Evolutionary conservation across 2,329 filamentous ascomycete species (phyloP).

Genomic region (Penicillium sp.): DNA sequence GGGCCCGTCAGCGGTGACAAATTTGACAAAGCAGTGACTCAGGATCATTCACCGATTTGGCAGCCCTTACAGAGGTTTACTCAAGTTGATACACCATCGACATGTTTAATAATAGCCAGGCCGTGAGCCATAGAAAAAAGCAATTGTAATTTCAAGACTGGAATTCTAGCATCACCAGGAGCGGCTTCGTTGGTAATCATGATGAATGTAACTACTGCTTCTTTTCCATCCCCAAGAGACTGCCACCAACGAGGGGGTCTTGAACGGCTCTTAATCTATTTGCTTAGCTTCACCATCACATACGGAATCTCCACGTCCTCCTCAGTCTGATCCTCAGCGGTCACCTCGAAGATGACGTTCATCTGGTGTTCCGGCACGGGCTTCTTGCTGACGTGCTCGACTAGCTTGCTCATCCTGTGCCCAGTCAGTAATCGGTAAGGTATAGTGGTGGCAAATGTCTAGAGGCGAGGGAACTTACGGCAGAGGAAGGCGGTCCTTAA

Average conservation of each 20-base stretch:
- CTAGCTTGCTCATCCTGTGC: conserved; percentile 78
- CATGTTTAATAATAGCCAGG: background rate
- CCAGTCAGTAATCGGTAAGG: conserved; percentile 29
- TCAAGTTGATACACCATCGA: background rate
- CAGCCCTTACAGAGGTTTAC: background rate
- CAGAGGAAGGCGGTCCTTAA: conserved; percentile 78
- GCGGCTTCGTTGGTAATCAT: conserved; percentile 12
- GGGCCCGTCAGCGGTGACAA: conserved; percentile 19
- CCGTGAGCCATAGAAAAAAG: background rate
- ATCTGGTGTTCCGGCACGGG: conserved; percentile 86
- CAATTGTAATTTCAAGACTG: conserved; percentile 9
- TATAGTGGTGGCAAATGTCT: background rate
- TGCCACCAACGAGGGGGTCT: background rate
- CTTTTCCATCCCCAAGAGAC: conserved; percentile 3
- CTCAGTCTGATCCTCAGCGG: conserved; percentile 81
- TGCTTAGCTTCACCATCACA: conserved; percentile 78
- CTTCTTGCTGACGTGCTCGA: conserved; percentile 90
- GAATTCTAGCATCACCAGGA: conserved; percentile 13
- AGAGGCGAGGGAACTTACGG: conserved; percentile 53
- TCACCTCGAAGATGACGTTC: conserved; percentile 95
- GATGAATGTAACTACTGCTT: conserved; percentile 15
- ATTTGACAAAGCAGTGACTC: conserved; percentile 29
- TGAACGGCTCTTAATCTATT: conserved; percentile 25
- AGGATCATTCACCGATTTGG: background rate
- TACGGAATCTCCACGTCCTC: conserved; percentile 98